Conservation (phyloP, 169 alveolate genomes). For the Eimeria maxima region DNA sequence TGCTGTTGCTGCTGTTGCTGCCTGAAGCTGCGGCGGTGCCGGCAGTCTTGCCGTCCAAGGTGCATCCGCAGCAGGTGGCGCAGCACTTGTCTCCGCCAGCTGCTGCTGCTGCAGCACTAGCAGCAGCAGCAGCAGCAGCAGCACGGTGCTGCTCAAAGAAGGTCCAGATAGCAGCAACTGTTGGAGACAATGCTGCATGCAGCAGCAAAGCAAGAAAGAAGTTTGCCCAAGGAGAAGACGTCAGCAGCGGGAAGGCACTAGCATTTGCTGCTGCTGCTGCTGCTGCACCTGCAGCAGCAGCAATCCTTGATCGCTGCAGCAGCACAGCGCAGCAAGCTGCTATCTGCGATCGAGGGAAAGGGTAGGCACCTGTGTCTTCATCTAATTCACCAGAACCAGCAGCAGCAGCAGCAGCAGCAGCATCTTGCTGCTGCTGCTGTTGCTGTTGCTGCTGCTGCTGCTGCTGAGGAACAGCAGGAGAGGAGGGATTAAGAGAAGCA, state of each 20-base stretch:
- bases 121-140: constrained; percentile 7
- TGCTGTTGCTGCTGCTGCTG: constrained; percentile 36
- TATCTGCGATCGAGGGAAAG: constrained; percentile 50
- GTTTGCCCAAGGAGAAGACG: constrained; percentile 53
- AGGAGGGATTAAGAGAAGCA: not conserved
- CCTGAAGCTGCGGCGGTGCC: not conserved
- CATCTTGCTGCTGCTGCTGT: constrained; percentile 33
- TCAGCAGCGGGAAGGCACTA: constrained; percentile 48
- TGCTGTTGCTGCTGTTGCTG: not conserved
- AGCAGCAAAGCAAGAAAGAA: constrained; percentile 33
- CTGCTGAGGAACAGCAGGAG: constrained; percentile 43
- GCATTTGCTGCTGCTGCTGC: constrained; percentile 73
- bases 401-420: not conserved
- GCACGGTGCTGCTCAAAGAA: constrained; percentile 14
- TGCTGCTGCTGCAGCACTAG: constrained; percentile 8
- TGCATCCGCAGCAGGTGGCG: constrained; percentile 34
- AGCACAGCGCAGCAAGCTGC: constrained; percentile 64
- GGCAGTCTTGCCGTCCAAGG: not conserved
- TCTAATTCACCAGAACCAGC: not conserved
- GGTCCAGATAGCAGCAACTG: constrained; percentile 9
- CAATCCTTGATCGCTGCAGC: constrained; percentile 74
- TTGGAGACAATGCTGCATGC: constrained; percentile 49
- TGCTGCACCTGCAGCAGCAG: constrained; percentile 57
- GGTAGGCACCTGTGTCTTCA: not conserved
- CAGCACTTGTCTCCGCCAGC: constrained; percentile 31